Conservation (phyloP, 352 stramenopile species). For the Globisporangium acanthophoron region DNA sequence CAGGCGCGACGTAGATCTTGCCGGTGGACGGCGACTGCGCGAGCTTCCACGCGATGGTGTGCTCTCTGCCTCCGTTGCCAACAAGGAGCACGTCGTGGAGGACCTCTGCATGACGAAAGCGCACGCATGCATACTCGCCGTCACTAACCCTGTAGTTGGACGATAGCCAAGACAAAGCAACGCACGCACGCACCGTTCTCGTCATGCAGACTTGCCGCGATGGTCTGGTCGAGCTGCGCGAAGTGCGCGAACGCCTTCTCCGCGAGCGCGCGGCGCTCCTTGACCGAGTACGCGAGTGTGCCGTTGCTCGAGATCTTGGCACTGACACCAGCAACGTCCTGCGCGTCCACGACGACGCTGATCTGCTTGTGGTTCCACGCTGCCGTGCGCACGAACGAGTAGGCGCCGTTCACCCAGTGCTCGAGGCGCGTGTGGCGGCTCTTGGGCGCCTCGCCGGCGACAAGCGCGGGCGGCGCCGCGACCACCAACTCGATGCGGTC, state of each 20-base stretch:
- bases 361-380: constrained; percentile 88
- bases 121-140: not conserved
- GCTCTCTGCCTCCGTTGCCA: constrained; percentile 90
- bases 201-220: constrained; percentile 41
- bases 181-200: constrained; percentile 26
- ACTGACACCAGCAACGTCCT: constrained; percentile 42
- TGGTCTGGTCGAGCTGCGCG: constrained; percentile 61
- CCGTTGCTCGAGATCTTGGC: constrained; percentile 62
- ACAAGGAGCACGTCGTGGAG: constrained; percentile 90
- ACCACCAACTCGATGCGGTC: constrained; percentile 70
- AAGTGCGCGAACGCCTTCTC: constrained; percentile 82
- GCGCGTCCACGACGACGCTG: constrained; percentile 67
- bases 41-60: constrained; percentile 94
- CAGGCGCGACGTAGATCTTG: constrained; percentile 87
- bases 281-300: constrained; percentile 57
- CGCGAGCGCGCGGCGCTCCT: constrained; percentile 61
- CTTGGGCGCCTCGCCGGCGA: constrained; percentile 28
- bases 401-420: constrained; percentile 66
- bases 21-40: constrained; percentile 68
- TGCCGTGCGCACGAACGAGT: constrained; percentile 74
- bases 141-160: not conserved
- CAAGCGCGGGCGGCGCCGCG: constrained; percentile 37
- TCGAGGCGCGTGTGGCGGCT: constrained; percentile 39
- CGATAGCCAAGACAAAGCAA: not conserved
- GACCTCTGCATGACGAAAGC: constrained; percentile 16